A percentile compares a stretch with the other conserved stretches of the same genome.
Conservation (phyloP, 2,329 filamentous ascomycete species). For the Curvularia hawaiiensis region DNA sequence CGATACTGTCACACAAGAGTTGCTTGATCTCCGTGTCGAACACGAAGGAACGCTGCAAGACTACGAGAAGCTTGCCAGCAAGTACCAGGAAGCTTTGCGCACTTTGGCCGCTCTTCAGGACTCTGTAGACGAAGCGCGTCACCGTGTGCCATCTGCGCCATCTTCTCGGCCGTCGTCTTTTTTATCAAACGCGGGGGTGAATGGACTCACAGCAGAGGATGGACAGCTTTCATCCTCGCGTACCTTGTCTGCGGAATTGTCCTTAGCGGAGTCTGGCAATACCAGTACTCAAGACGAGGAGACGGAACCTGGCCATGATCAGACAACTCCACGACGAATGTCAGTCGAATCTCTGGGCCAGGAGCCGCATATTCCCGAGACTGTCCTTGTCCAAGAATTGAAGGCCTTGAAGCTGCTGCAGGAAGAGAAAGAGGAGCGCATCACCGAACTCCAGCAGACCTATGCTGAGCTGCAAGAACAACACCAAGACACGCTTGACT, state of each 20-base stretch:
- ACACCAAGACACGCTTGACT: constrained; percentile 80
- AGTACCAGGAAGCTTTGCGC: constrained; percentile 88
- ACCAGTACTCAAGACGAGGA: constrained; percentile 38
- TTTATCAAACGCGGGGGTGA: constrained; percentile 77
- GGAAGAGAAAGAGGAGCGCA: constrained; percentile 75
- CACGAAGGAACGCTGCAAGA: constrained; percentile 85
- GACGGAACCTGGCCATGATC: constrained; percentile 64
- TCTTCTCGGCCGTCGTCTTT: constrained; percentile 74
- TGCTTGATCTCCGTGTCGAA: constrained; percentile 86
- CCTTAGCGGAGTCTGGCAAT: constrained; percentile 73
- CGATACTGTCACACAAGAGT: constrained; percentile 87
- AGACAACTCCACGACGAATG: constrained; percentile 54
- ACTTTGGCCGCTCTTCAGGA: constrained; percentile 86
- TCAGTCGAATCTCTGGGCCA: constrained; percentile 30
- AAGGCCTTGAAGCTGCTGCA: constrained; percentile 73
- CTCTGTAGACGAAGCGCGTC: constrained; percentile 76
- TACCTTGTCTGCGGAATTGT: constrained; percentile 93
- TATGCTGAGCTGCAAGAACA: constrained; percentile 84
- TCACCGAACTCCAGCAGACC: constrained; percentile 73
- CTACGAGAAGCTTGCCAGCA: constrained; percentile 79
- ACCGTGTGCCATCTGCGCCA: constrained; percentile 60
- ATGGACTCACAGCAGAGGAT: constrained; percentile 69
- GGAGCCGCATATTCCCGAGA: constrained; percentile 17
- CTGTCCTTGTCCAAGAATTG: constrained; percentile 61
- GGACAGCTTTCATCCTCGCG: constrained; percentile 78